Base-by-base conservation (phyloP, 192 early-diverging fungal genomes). In the Pilaira anomala region DNA sequence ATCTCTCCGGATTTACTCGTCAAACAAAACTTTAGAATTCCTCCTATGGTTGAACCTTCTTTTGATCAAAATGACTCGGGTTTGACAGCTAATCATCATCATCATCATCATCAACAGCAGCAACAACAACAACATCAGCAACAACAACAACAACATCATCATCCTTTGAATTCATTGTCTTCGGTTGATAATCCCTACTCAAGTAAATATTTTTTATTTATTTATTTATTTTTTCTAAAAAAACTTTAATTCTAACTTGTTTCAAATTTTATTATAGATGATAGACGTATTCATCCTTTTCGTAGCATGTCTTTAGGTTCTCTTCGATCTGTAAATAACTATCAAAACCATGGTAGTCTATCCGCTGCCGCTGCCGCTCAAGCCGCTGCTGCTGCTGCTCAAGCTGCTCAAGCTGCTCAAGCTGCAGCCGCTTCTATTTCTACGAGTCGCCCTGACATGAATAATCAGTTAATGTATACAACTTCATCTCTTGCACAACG, bases 21-120 rank as follows among this genome's bases (percentile, higher is more conserved):
- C 59, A 84, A 84, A 58, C 83, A 84, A 44, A 84, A 84, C 66
- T 84, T 84, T 48, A 65, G 83, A 28, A 80, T 84, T 62, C 80
- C 80, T 48, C 80, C 80, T 19, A 26, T 74, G 24, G 61, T 73
- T 33, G 71, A 73, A 24, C 70, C 65, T 44, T 36, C 63, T 44
- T 62, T 62, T 63, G 68, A 71, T 39, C 39, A 66, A 22, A 42
- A 36, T 53, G 58, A 59, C 6, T 26, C 46, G 3, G 55, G 36
- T 14, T 58, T 58, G 33, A 42, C 55, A 39, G 55, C 36, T 55
- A 55, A 28, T 54, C 3, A 7, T 54, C n/a, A n/a, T 14, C 14
- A 41, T 41, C 14, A 7, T 41, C 40, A 14, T 7, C 8, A 12
- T 41, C 40, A n/a, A n/a, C n/a, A n/a, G n/a, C n/a, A n/a, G n/a